phyloP scores from a whole-genome alignment of 2,329 filamentous ascomycete genomes.

The Blastomyces parvus region DNA sequence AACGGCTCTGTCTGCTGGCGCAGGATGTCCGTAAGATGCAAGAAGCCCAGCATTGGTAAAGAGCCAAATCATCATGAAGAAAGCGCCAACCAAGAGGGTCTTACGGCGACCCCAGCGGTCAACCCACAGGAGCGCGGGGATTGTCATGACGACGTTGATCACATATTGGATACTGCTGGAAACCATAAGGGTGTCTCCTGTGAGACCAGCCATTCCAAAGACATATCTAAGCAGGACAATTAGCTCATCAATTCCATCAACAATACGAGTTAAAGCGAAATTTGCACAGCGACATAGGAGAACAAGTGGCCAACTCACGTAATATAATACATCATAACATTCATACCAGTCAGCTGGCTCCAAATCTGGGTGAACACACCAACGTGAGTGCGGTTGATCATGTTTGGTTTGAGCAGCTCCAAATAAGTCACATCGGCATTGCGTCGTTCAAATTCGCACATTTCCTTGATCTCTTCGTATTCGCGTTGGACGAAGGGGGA shows the following conservation, averaged over 20 bases:
- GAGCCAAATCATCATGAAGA: conserved; percentile 49
- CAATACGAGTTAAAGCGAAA: neutral
- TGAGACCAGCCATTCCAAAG: conserved; percentile 62
- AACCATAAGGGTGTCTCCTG: conserved; percentile 49
- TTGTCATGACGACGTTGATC: conserved; percentile 71
- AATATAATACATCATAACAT: conserved; percentile 66
- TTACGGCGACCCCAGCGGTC: conserved; percentile 66
- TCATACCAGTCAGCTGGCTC: conserved; percentile 69
- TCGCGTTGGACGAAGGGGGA: conserved; percentile 59
- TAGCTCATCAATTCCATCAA: neutral
- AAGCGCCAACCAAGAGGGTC: conserved; percentile 55
- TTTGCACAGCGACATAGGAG: too few relatives aligned
- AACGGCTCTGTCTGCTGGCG: conserved; percentile 20
- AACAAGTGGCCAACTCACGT: conserved; percentile 28
- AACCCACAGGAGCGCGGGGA: conserved; percentile 64
- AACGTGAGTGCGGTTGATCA: conserved; percentile 63
- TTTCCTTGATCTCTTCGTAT: conserved; percentile 61
- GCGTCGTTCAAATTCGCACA: conserved; percentile 61
- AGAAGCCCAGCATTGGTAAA: conserved; percentile 37
- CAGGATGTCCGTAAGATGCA: conserved; percentile 35
- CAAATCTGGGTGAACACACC: conserved; percentile 66
- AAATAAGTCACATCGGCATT: conserved; percentile 61
- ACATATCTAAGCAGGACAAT: conserved; percentile 41
- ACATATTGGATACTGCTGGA: conserved; percentile 64
- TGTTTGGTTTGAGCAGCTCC: conserved; percentile 63